phyloP scores from a whole-genome alignment of 2,329 filamentous ascomycete species.

The Cercospora beticola region DNA sequence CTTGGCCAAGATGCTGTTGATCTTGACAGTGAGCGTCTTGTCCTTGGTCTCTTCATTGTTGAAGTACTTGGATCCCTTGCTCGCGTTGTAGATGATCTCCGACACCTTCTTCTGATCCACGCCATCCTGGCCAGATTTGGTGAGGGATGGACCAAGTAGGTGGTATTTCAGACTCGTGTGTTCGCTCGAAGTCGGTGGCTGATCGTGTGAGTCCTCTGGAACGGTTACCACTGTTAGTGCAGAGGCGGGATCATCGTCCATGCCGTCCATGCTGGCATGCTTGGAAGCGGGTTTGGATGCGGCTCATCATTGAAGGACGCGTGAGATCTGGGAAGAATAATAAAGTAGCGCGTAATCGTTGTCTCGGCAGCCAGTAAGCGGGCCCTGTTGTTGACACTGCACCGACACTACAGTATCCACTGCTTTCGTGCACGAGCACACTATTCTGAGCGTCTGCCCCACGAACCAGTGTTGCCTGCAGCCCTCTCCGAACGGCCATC shows the following conservation, averaged over 20 bases:
- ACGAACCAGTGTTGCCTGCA: no score
- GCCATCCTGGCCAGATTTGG: conserved; percentile 87
- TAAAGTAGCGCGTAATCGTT: background rate
- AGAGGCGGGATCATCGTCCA: background rate
- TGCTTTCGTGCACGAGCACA: background rate
- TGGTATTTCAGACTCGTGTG: conserved; percentile 81
- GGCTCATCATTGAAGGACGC: background rate
- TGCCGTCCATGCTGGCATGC: background rate
- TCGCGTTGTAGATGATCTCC: conserved; percentile 94
- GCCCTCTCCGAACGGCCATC: background rate
- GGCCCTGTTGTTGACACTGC: background rate
- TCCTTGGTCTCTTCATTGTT: conserved; percentile 84
- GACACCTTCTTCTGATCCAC: conserved; percentile 96
- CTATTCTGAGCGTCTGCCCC: no score
- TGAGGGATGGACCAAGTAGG: conserved; percentile 83
- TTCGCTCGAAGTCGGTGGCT: conserved; percentile 33
- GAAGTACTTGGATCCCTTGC: conserved; percentile 95
- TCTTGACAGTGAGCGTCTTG: conserved; percentile 79
- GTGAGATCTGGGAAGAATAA: background rate
- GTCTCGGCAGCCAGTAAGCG: background rate
- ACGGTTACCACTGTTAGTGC: background rate
- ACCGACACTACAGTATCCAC: background rate
- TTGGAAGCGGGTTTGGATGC: background rate
- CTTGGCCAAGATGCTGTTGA: conserved; percentile 72
- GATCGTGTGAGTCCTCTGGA: background rate